Conservation (phyloP, 2,329 filamentous ascomycete genomes). For the Aspergillus aculeatus region DNA sequence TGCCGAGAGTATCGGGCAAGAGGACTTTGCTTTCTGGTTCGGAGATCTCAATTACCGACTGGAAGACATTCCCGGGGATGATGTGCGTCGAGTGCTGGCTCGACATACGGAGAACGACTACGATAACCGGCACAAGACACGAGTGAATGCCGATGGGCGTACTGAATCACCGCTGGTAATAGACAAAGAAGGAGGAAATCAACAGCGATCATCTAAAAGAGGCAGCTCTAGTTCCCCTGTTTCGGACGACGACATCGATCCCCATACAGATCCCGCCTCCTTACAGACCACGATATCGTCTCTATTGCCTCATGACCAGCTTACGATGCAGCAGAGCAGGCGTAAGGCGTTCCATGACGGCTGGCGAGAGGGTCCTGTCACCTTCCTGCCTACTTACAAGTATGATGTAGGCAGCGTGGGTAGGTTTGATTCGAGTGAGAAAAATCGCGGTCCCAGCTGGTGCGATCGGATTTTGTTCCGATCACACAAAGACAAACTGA, state of each 20-base stretch:
- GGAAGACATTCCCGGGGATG: constrained; percentile 81
- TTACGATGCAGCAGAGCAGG: constrained; percentile 69
- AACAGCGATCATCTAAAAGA: constrained; percentile 1
- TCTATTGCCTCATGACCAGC: constrained; percentile 84
- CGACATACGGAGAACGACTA: constrained; percentile 81
- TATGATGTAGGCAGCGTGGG: constrained; percentile 94
- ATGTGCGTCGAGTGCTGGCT: constrained; percentile 80
- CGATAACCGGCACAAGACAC: constrained; percentile 51
- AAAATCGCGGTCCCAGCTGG: constrained; percentile 90
- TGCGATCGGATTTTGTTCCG: constrained; percentile 91
- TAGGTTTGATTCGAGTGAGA: constrained; percentile 92
- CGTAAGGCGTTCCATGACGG: constrained; percentile 86
- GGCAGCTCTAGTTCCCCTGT: constrained; percentile 11
- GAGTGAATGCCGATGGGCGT: constrained; percentile 26
- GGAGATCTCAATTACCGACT: constrained; percentile 94
- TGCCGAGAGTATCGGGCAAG: constrained; percentile 71
- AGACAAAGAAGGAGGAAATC: constrained; percentile 13
- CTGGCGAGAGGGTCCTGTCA: constrained; percentile 85
- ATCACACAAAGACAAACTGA: constrained; percentile 67
- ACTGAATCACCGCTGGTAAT: constrained; percentile 16
- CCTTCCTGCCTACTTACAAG: constrained; percentile 93
- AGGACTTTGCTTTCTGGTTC: constrained; percentile 95
- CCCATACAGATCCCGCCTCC: constrained; percentile 75
- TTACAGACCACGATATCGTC: constrained; percentile 86
- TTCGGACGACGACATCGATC: constrained; percentile 66